Base-by-base conservation (phyloP, 139 green algal genomes). In the Tetraselmis striata region DNA sequence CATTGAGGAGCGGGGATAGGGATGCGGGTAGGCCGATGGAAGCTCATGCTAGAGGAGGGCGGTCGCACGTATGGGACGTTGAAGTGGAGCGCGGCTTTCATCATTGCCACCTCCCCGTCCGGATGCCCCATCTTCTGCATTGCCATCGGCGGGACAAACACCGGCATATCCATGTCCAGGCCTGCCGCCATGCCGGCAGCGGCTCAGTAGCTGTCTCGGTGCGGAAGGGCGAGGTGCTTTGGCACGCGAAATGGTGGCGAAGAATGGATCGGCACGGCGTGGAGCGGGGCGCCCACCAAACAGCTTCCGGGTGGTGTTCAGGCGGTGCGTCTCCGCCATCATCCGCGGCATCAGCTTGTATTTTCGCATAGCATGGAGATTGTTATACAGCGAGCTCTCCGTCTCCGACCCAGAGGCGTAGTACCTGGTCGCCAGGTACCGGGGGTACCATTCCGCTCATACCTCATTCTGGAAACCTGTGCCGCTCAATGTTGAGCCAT, bases 61-160 rank as follows among this genome's bases (percentile, higher is more conserved):
- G 45, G 45, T 67, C 11, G 5, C 18, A 67, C 45, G 45, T 67
- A 67, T 67, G 45, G 45, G 45, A 67, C 18, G 45, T 67, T 67
- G 45, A 67, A 67, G 45, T 67, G 18, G 45, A 67, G 18, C 45
- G 45, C 45, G 45, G 45, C 45, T 18, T 67, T 5, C 0, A 86
- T 87, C 26, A 92, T 89, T 11, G 88, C 92, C 25, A 93, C 32
- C 85, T 97, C 93, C 0, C 93, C 89, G 0, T 93, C 92, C 5
- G 88, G 78, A 79, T 96, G 83, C 18, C 90, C 91, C 88, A 97
- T 90, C 30, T 86, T 82, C 82, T 96, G 93, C 90, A 95, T 94
- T 26, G 94, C 94, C 88, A 96, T 97, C 26, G 94, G 94, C 0
- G 94, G 94, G 5, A 97, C 87, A 77, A 95, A 84, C 31, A 97